These are phyloP conservation scores for Ceratobasidium sp. DNA, from an alignment of 1,284 basidiomycete genomes.

Conservation along the genomic window DNA sequence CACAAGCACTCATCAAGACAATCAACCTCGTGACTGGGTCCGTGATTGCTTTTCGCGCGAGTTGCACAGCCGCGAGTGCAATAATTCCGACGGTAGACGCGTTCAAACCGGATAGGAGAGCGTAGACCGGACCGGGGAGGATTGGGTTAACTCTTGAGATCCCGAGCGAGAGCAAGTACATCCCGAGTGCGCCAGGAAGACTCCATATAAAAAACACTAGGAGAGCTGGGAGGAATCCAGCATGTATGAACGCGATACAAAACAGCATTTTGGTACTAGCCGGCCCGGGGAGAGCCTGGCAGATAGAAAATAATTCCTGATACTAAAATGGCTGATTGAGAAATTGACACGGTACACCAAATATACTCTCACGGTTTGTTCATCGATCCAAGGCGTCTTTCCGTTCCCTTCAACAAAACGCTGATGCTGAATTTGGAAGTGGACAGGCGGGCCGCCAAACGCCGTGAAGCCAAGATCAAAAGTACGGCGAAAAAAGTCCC, in stretches of 20 bases:
- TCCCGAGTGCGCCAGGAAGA: slow-evolving; percentile 63
- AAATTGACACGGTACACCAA: background rate
- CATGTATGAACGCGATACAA: slow-evolving; percentile 55
- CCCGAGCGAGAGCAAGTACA: slow-evolving; percentile 64
- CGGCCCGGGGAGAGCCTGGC: slow-evolving; percentile 60
- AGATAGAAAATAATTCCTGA: slow-evolving; percentile 58
- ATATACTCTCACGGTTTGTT: slow-evolving; percentile 45
- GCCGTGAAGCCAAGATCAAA: slow-evolving; percentile 49
- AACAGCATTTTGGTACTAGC: slow-evolving; percentile 58
- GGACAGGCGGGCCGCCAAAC: slow-evolving; percentile 49
- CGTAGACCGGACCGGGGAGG: slow-evolving; percentile 63
- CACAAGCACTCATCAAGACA: slow-evolving; percentile 61
- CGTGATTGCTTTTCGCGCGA: slow-evolving; percentile 62
- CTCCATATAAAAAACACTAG: slow-evolving; percentile 57
- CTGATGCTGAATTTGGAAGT: slow-evolving; percentile 48
- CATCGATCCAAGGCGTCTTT: slow-evolving; percentile 45
- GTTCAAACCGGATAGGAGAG: slow-evolving; percentile 67
- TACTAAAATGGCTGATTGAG: slow-evolving; percentile 10
- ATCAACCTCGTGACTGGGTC: slow-evolving; percentile 62
- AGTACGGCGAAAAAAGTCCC: slow-evolving; percentile 29
- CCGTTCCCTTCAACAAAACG: slow-evolving; percentile 47
- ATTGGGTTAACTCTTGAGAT: slow-evolving; percentile 60
- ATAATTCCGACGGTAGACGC: slow-evolving; percentile 68
- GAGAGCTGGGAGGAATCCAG: slow-evolving; percentile 55
- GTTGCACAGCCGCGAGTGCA: slow-evolving; percentile 65